Conservation (phyloP, 192 early-diverging fungal species). For the Coemansia sp. region DNA sequence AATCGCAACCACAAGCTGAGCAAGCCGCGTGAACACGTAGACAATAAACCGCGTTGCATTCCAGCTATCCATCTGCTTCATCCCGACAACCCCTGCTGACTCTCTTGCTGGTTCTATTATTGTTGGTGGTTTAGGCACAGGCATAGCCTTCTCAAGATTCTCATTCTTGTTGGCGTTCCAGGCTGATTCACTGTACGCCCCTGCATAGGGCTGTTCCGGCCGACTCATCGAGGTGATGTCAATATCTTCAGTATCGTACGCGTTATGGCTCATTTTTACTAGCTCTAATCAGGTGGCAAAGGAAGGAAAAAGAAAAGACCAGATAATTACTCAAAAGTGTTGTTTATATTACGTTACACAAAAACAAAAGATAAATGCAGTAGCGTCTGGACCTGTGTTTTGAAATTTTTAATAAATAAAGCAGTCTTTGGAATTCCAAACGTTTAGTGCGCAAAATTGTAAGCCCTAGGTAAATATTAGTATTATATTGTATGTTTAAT, state of each 20-base stretch:
- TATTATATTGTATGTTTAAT: no score
- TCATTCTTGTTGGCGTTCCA: slow-evolving; percentile 6
- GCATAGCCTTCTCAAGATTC: no score
- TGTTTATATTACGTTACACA: no score
- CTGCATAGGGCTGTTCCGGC: slow-evolving; percentile 25
- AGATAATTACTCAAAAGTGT: no score
- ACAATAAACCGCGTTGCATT: slow-evolving; percentile 24
- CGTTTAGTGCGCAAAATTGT: no score
- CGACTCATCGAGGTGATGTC: slow-evolving; percentile 39
- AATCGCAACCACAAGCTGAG: slow-evolving; percentile 31
- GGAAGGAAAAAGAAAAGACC: no score
- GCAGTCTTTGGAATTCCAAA: no score
- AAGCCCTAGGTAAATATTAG: no score
- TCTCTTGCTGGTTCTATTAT: slow-evolving; percentile 2
- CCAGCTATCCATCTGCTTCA: slow-evolving; percentile 30
- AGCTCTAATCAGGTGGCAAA: no score
- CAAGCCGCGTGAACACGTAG: slow-evolving; percentile 27
- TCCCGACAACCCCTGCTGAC: slow-evolving; percentile 18
- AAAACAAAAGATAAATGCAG: no score
- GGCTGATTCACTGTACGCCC: slow-evolving; percentile 39
- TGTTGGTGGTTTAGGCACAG: slow-evolving; percentile 1
- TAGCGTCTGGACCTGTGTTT: no score
- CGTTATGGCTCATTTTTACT: slow-evolving; percentile 1
- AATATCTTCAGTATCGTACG: slow-evolving; percentile 4
- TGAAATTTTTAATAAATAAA: no score